phyloP scores from a whole-genome alignment of 352 stramenopile species.

The Phytophthora foliorum region DNA sequence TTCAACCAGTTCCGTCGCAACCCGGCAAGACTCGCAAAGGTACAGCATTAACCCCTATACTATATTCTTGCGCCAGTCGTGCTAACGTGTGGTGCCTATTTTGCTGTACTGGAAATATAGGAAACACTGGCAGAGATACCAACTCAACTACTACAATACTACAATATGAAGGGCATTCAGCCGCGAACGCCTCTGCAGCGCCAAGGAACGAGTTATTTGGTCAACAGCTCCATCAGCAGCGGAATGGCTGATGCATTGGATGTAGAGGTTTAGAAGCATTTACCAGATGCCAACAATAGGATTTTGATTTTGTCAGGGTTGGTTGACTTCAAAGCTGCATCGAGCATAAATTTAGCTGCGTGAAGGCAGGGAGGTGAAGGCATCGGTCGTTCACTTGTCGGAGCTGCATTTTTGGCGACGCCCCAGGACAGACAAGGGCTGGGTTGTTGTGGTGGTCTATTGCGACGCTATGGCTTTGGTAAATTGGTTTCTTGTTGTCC shows the following conservation, averaged over 20 bases:
- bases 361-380: too few species aligned
- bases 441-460: background rate
- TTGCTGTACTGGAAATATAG: background rate
- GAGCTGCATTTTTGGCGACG: slow-evolving; percentile 4
- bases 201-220: slow-evolving; percentile 55
- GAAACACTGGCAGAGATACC: slow-evolving; percentile 81
- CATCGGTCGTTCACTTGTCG: background rate
- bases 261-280: slow-evolving; percentile 34
- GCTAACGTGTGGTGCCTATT: background rate
- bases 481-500: background rate
- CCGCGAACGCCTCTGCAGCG: slow-evolving; percentile 64
- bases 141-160: slow-evolving; percentile 68
- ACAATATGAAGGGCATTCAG: slow-evolving; percentile 65
- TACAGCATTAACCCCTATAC: slow-evolving; percentile 1
- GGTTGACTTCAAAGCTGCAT: background rate
- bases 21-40: slow-evolving; percentile 65
- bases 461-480: slow-evolving; percentile 6
- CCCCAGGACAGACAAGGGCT: background rate
- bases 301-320: background rate
- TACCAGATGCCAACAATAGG: slow-evolving; percentile 5
- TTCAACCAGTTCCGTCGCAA: slow-evolving; percentile 80
- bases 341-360: slow-evolving; percentile 24
- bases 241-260: slow-evolving; percentile 34
- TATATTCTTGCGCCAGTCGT: background rate
- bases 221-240: slow-evolving; percentile 36